Evolutionary conservation across 2,329 filamentous ascomycete species (phyloP).

Genomic region (Aspergillus luchuensis): DNA sequence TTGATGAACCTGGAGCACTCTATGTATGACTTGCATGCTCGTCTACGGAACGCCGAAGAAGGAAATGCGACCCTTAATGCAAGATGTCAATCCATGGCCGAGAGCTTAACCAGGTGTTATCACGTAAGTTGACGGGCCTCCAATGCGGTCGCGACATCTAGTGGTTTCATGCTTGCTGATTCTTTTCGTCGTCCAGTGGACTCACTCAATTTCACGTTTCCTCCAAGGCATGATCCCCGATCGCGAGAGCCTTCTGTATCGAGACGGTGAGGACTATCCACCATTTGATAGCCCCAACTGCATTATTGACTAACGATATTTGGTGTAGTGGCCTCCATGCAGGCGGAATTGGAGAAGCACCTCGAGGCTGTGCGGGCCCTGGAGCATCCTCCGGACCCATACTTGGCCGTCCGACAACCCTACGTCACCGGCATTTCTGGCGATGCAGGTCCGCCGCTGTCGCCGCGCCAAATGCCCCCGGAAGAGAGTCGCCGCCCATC

Average conservation of each 20-base stretch:
- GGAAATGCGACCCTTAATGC: constrained; percentile 74
- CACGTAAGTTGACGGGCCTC: constrained; percentile 51
- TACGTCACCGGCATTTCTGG: constrained; percentile 64
- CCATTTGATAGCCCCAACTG: background rate
- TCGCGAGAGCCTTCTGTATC: constrained; percentile 74
- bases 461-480: constrained; percentile 81
- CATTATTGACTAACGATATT: constrained; percentile 19
- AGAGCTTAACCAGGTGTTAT: constrained; percentile 73
- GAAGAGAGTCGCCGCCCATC: constrained; percentile 78
- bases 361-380: constrained; percentile 59
- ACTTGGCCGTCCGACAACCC: constrained; percentile 64
- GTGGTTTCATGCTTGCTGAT: constrained; percentile 2
- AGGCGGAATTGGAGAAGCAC: constrained; percentile 64
- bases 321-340: constrained; percentile 56
- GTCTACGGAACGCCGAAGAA: constrained; percentile 82
- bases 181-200: constrained; percentile 59
- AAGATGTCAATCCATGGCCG: constrained; percentile 79
- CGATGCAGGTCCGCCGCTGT: constrained; percentile 74
- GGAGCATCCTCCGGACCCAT: constrained; percentile 66
- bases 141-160: constrained; percentile 5
- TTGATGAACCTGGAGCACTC: constrained; percentile 76
- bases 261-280: constrained; percentile 67
- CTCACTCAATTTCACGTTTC: constrained; percentile 77
- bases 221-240: constrained; percentile 73
- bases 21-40: constrained; percentile 74